Conservation (phyloP, 345 rosid genomes). For the Acer yangbiense region DNA sequence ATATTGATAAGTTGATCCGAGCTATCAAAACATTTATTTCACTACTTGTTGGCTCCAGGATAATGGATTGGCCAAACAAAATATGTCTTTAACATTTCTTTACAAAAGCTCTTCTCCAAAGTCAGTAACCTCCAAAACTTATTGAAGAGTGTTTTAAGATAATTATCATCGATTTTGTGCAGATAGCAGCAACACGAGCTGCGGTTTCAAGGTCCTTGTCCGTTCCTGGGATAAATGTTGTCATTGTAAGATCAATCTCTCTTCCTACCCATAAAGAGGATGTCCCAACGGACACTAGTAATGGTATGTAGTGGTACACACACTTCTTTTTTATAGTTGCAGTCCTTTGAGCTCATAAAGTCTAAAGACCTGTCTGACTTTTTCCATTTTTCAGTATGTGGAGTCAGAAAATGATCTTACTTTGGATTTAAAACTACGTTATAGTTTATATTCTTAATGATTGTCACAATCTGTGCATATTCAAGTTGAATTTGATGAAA, state of each 20-base stretch:
- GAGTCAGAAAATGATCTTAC: not conserved
- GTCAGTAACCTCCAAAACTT: not conserved
- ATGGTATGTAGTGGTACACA: conserved; percentile 40
- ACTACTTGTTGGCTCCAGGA: too few species aligned
- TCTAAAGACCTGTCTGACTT: not conserved
- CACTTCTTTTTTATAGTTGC: conserved; percentile 1
- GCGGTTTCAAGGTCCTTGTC: conserved; percentile 81
- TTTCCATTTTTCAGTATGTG: not conserved
- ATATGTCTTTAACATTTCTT: not conserved
- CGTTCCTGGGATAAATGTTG: conserved; percentile 64
- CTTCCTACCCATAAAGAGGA: conserved; percentile 50
- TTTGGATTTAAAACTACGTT: not conserved
- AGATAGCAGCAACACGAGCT: conserved; percentile 48
- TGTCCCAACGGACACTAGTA: conserved; percentile 35
- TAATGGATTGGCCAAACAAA: not conserved
- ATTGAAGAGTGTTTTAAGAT: conserved; percentile 12
- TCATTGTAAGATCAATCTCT: conserved; percentile 77
- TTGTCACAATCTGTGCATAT: not conserved
- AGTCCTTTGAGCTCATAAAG: not conserved
- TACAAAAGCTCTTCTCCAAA: not conserved
- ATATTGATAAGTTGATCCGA: not conserved
- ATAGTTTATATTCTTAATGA: not conserved
- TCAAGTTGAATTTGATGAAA: not conserved
- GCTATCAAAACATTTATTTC: too few species aligned
- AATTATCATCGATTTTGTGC: conserved; percentile 34